Base-by-base conservation (phyloP, 2,329 filamentous ascomycete species). In the Pseudodiploospora longispora region DNA sequence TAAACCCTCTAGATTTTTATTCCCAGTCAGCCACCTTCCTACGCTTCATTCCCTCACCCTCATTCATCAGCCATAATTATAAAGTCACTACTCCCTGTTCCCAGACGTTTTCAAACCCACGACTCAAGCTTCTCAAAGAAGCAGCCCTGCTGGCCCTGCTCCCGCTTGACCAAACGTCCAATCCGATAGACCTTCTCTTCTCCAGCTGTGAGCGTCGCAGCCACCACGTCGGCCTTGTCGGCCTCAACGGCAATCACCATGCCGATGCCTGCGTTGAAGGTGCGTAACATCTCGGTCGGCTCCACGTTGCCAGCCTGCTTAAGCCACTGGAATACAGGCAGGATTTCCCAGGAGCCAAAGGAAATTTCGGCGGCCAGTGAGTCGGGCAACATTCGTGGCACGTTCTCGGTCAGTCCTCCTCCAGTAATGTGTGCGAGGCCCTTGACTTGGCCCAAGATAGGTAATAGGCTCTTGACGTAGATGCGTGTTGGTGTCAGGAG, bases 351-450 rank as follows among this genome's bases (percentile, higher is more conserved):
- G 1, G 77, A 67, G 36, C 72, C 69, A 38, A 85, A 85, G 56
- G 95, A 85, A 44, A 98, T 81, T 60, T 88, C 80, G 2, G 89
- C 91, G 2, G 85, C 78, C 5, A 98, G 78, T 38, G 82, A 71
- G 31, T 75, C 65, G 2, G 93, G 93, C 12, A 98, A 75, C 85
- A 95, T 95, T 52, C 93, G 83, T 30, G 93, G 93, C 28, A 98
- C 84, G 64, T 98, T 98, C 68, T 98, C 93, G 12, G 84, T 74
- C 19, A 98, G 76, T 8, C 93, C 93, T 49, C 93, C 93, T 41
- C 93, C 93, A 0, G 93, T 98, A 68, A 98, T 97, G 68, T 98
- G 93, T 8, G 93, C 86, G 64, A 97, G 85, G 42, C 93, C 93
- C 70, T 95, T 95, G 63, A 97, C 74, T 35, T 88, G 70, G 7